These are phyloP conservation scores for Sporothrix schenckii DNA, from an alignment of 2,329 filamentous ascomycete species.

Conservation along the genomic window DNA sequence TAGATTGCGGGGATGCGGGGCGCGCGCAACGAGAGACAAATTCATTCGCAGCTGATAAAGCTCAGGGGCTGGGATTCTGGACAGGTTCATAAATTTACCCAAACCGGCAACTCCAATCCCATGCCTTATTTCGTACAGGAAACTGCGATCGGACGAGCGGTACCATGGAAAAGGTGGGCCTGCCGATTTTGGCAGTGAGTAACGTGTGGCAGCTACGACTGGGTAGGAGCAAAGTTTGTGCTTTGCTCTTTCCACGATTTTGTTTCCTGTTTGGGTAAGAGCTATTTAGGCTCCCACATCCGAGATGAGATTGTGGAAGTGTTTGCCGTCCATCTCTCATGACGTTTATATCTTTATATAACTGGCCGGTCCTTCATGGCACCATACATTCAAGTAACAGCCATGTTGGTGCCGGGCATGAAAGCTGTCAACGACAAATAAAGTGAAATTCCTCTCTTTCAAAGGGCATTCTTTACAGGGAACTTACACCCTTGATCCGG, in stretches of 20 bases:
- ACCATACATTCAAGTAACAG: background rate
- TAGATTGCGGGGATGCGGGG: conserved; percentile 10
- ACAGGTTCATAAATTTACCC: too few species aligned
- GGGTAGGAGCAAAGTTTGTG: background rate
- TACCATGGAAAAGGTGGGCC: too few species aligned
- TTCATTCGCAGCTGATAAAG: too few species aligned
- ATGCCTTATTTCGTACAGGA: too few species aligned
- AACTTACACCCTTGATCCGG: too few species aligned
- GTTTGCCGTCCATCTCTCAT: background rate
- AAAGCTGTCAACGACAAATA: background rate
- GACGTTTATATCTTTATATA: background rate
- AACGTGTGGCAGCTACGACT: background rate
- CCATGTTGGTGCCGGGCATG: background rate
- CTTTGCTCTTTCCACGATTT: background rate
- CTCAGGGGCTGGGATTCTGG: too few species aligned
- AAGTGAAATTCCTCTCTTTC: too few species aligned
- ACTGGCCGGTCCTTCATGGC: background rate
- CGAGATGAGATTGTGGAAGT: background rate
- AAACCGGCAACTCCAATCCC: too few species aligned
- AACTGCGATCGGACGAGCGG: too few species aligned
- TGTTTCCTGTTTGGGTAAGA: background rate
- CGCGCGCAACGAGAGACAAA: too few species aligned
- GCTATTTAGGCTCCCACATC: background rate
- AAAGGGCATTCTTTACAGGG: too few species aligned
- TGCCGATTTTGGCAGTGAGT: background rate